Evolutionary conservation across 441 rosid species (phyloP).

Genomic region (Flueggea neowawraea): DNA sequence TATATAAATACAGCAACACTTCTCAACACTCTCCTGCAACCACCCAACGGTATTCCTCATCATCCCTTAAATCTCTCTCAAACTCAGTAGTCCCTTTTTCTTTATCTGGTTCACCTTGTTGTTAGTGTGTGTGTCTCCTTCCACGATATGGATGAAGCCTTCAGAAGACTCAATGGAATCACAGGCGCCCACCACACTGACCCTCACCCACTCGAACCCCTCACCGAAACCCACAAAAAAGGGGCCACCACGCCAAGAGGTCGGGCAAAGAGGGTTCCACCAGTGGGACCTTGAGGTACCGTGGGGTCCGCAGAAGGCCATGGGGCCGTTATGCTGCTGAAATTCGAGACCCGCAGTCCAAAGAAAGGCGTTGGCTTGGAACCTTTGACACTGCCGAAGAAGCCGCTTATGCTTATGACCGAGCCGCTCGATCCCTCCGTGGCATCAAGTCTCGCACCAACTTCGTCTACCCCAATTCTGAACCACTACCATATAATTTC

Average conservation of each 20-base stretch:
- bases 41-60: too few relatives aligned
- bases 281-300: conserved; percentile 58
- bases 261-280: conserved; percentile 29
- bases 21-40: too few relatives aligned
- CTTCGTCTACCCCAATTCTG: conserved; percentile 49
- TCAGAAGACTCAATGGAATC: conserved; percentile 40
- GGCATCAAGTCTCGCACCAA: conserved; percentile 88
- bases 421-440: conserved; percentile 83
- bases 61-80: too few relatives aligned
- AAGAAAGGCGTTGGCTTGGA: conserved; percentile 95
- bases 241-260: conserved; percentile 32
- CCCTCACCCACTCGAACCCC: conserved; percentile 13
- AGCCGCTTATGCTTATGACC: conserved; percentile 93
- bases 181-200: conserved; percentile 13
- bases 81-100: not conserved
- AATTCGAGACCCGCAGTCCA: conserved; percentile 85
- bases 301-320: conserved; percentile 90
- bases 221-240: conserved; percentile 9
- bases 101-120: not conserved
- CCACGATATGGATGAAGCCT: conserved; percentile 66
- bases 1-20: too few relatives aligned
- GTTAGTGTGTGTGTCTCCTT: not conserved
- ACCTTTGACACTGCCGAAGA: conserved; percentile 96
- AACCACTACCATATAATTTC: too few relatives aligned
- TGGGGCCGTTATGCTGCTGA: conserved; percentile 99